These are phyloP conservation scores for Debaryomycetaceae sp. DNA, from an alignment of 1,139 yeast genomes.

Conservation along the genomic window DNA sequence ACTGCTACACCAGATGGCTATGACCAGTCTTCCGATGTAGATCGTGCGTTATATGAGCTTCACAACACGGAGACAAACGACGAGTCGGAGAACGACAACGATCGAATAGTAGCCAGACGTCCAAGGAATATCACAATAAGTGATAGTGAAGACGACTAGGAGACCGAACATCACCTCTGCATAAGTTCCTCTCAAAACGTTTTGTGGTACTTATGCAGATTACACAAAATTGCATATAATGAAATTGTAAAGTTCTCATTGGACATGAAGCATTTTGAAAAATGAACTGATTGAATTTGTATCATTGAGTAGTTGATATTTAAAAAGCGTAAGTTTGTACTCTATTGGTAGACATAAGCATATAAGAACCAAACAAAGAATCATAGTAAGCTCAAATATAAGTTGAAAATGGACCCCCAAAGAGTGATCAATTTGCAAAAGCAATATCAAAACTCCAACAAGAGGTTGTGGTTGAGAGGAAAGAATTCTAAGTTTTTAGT, in stretches of 20 bases:
- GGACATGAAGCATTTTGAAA: background rate
- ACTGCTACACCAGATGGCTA: background rate
- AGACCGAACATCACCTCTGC: background rate
- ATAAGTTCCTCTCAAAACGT: background rate
- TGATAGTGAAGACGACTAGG: slow-evolving; percentile 6
- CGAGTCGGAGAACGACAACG: slow-evolving; percentile 5
- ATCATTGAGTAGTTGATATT: background rate
- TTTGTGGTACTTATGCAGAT: slow-evolving; percentile 1
- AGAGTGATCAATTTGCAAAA: slow-evolving; percentile 74
- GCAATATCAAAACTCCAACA: slow-evolving; percentile 65
- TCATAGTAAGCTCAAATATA: background rate
- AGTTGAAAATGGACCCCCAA: slow-evolving; percentile 34
- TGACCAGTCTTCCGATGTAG: slow-evolving; percentile 5
- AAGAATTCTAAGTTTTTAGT: slow-evolving; percentile 73
- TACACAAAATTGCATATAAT: slow-evolving; percentile 4
- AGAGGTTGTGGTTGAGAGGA: slow-evolving; percentile 74
- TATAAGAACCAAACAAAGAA: too few species aligned
- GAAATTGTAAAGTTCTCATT: slow-evolving; percentile 4
- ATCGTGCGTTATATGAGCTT: slow-evolving; percentile 8
- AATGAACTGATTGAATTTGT: slow-evolving; percentile 3
- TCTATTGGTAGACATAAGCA: background rate
- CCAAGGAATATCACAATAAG: slow-evolving; percentile 7
- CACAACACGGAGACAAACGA: slow-evolving; percentile 4
- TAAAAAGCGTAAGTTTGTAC: background rate
- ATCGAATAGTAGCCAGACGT: slow-evolving; percentile 5